Percentiles rank a stretch among this genome's conserved stretches.
Evolutionary conservation across 257 asterid species (phyloP).

Genomic region (Coffea canephora): DNA sequence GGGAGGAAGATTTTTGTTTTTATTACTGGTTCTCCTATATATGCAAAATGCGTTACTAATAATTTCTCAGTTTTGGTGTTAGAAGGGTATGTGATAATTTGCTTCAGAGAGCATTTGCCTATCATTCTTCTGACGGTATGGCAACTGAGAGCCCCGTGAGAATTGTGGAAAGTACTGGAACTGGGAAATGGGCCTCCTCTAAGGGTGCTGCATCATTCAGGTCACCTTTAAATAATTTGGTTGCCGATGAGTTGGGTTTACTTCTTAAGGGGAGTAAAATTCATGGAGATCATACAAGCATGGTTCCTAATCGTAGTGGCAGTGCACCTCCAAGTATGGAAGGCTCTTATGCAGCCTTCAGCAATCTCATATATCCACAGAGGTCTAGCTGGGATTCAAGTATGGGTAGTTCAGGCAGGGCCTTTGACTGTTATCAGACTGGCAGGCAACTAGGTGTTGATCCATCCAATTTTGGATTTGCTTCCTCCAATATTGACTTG

Average conservation of each 20-base stretch:
- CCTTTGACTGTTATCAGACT: conserved; percentile 27
- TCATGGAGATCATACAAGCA: conserved; percentile 40
- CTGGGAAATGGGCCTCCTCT: conserved; percentile 59
- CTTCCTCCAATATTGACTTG: conserved; percentile 35
- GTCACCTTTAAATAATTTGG: conserved; percentile 37
- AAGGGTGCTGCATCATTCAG: conserved; percentile 45
- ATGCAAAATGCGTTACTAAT: background rate
- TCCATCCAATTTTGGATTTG: conserved; percentile 37
- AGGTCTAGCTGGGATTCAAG: conserved; percentile 25
- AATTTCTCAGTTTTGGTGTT: background rate
- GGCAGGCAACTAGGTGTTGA: conserved; percentile 39
- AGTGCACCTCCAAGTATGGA: conserved; percentile 96
- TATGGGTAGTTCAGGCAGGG: conserved; percentile 33
- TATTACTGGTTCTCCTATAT: background rate
- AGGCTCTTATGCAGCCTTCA: conserved; percentile 62
- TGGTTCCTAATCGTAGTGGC: conserved; percentile 69
- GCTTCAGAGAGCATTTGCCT: conserved; percentile 5
- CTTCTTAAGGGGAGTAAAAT: conserved; percentile 50
- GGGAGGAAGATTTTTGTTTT: background rate
- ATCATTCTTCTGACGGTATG: conserved; percentile 37
- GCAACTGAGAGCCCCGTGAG: conserved; percentile 87
- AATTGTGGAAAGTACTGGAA: conserved; percentile 50
- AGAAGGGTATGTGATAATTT: background rate
- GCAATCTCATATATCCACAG: conserved; percentile 40
- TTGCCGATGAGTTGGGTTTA: conserved; percentile 65